Base-by-base conservation (phyloP, 1,284 basidiomycete species). In the Ceratobasidium sp. region DNA sequence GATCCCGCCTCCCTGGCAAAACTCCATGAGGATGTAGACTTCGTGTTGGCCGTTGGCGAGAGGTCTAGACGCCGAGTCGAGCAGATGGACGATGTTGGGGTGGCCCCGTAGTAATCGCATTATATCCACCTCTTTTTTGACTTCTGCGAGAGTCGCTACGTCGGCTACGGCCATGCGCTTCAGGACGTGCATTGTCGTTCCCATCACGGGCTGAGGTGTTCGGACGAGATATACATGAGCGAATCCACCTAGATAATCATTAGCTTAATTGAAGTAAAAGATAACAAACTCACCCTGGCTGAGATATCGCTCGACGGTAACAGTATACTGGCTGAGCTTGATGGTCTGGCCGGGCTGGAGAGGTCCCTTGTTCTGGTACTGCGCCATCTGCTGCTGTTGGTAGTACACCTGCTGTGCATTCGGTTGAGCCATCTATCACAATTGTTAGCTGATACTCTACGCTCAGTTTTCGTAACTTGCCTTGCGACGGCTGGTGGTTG, bases 1-100 rank as follows among this genome's bases (percentile, higher is more conserved):
- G 82, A 99, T 98, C 55, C 98, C 98, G 39, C 98, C 98, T 61
- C 97, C 92, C 10, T 90, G 83, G 84, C 97, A 98, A 85, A 93
- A 98, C 86, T 99, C 98, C 98, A 99, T 99, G 79, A 99, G 90
- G 84, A 99, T 99, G 86, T 98, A 99, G 64, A 99, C 97, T 86
- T 99, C 98, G 84, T 94, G 97, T 63, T 90, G 89, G 63, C 95
- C 95, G 83, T 93, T 94, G 2, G 94, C 87, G 84, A 95, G 89
- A 79, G 91, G 90, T 81, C 95, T 92, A 89, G 95, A 96, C 69
- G 95, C 93, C n/a, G 96, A 96, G 86, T 98, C 96, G 84, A 97
- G 94, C 84, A 98, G 92, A 84, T 97, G 92, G 78, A 97, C 96
- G 80, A 98, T 96, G 84, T 97, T 96, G 4, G 95, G 93, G 83